Evolutionary conservation across 1,284 basidiomycete genomes (phyloP).

Genomic region (Vanrija sp.): DNA sequence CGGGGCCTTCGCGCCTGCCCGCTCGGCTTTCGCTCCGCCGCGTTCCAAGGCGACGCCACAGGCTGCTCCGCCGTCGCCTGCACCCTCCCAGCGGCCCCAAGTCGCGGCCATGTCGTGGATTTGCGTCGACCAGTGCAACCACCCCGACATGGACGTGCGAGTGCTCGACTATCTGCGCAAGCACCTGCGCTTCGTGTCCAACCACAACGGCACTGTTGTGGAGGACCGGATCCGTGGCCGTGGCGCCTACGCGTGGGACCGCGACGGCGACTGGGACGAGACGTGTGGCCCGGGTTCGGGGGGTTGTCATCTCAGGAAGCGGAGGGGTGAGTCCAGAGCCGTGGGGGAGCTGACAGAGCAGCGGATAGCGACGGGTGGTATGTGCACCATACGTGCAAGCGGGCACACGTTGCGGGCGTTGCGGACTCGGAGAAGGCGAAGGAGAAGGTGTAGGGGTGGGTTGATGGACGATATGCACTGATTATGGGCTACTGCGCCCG

Average conservation of each 20-base stretch:
- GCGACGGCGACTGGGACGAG: slow-evolving; percentile 12
- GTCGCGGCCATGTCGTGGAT: slow-evolving; percentile 30
- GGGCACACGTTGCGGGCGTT: background rate
- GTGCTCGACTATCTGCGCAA: slow-evolving; percentile 15
- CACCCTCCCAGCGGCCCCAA: background rate
- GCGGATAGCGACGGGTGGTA: background rate
- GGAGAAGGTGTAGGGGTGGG: background rate
- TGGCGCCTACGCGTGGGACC: slow-evolving; percentile 31
- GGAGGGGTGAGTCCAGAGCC: background rate
- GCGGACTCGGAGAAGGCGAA: background rate
- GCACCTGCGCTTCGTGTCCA: slow-evolving; percentile 26
- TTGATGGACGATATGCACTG: background rate
- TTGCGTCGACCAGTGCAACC: slow-evolving; percentile 35
- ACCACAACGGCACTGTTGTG: slow-evolving; percentile 10
- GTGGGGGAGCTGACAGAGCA: background rate
- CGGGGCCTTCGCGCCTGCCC: background rate
- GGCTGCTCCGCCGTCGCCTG: background rate
- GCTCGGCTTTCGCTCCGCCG: background rate
- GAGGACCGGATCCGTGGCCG: slow-evolving; percentile 31
- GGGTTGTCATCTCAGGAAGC: slow-evolving; percentile 3
- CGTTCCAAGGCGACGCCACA: background rate
- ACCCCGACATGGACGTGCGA: slow-evolving; percentile 17
- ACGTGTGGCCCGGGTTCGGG: slow-evolving; percentile 2
- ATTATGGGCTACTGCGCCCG: too few relatives aligned
- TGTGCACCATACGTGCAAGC: slow-evolving; percentile 1